These are phyloP conservation scores for Flaveria bidentis DNA, from an alignment of 129 eudicot genomes.

Conservation along the genomic window DNA sequence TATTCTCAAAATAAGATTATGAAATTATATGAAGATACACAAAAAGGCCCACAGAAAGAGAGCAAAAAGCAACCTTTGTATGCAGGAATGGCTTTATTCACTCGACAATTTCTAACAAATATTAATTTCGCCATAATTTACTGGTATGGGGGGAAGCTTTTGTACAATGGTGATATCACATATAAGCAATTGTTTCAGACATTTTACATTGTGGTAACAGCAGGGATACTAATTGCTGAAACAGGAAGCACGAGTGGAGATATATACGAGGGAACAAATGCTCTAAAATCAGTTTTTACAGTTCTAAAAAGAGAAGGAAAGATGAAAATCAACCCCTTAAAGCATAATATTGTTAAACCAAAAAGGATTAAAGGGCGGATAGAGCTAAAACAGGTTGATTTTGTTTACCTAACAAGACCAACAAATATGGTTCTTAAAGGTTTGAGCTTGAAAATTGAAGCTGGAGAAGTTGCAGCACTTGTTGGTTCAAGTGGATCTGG, in stretches of 20 bases:
- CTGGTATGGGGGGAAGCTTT: constrained; percentile 87
- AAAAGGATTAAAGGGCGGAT: constrained; percentile 54
- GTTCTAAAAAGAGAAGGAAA: constrained; percentile 48
- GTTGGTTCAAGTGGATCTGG: constrained; percentile 92
- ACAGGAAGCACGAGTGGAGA: constrained; percentile 86
- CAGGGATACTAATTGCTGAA: constrained; percentile 79
- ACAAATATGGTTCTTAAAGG: constrained; percentile 52
- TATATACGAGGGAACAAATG: constrained; percentile 61
- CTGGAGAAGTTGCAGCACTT: constrained; percentile 73
- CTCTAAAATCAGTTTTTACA: constrained; percentile 63
- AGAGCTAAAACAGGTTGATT: constrained; percentile 59
- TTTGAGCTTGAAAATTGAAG: constrained; percentile 60
- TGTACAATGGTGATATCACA: constrained; percentile 51
- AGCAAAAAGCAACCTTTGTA: constrained; percentile 33
- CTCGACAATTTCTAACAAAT: constrained; percentile 49
- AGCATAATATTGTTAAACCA: constrained; percentile 47
- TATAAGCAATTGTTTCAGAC: constrained; percentile 65
- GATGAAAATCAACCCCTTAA: constrained; percentile 52
- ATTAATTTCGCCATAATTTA: constrained; percentile 55
- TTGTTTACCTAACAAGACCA: constrained; percentile 65
- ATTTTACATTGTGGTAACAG: constrained; percentile 69
- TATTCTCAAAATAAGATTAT: constrained; percentile 35
- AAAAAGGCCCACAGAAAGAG: constrained; percentile 38
- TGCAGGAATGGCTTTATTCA: constrained; percentile 37
- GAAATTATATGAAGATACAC: constrained; percentile 35